Conservation (phyloP, 495 filamentous ascomycete genomes). For the Sordaria brevicollis region DNA sequence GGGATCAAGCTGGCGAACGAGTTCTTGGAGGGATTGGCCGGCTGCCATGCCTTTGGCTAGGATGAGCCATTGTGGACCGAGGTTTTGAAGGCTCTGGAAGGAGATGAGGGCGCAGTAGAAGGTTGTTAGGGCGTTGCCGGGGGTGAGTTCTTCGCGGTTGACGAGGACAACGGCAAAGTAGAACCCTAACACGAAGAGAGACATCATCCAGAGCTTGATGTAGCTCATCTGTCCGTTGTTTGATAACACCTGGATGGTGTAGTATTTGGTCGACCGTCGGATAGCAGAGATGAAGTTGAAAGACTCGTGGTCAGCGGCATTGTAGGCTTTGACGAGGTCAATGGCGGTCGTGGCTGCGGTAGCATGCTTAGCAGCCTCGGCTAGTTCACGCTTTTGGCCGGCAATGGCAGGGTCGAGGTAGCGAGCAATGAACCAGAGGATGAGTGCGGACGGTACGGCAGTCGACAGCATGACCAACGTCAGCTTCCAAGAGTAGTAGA, state of each 20-base stretch:
- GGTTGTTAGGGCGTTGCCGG: conserved; percentile 69
- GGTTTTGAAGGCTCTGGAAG: conserved; percentile 58
- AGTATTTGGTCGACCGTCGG: conserved; percentile 49
- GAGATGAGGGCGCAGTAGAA: conserved; percentile 76
- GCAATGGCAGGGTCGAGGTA: conserved; percentile 56
- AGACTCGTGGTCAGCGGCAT: conserved; percentile 61
- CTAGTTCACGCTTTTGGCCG: conserved; percentile 57
- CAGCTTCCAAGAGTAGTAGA: conserved; percentile 75
- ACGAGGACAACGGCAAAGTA: conserved; percentile 74
- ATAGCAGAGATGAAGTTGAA: conserved; percentile 53
- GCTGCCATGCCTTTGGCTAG: conserved; percentile 76
- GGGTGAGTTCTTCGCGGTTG: conserved; percentile 30
- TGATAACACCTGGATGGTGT: conserved; percentile 54
- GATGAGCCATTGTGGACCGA: conserved; percentile 64
- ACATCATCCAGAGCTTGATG: conserved; percentile 60
- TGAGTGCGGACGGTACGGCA: conserved; percentile 53
- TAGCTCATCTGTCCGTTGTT: conserved; percentile 63
- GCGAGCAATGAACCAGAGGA: conserved; percentile 48
- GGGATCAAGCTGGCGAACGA: conserved; percentile 8
- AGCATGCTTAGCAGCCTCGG: conserved; percentile 59
- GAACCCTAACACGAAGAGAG: conserved; percentile 85
- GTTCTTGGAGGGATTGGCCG: conserved; percentile 44
- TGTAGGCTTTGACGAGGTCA: conserved; percentile 81
- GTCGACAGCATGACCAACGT: conserved; percentile 72
- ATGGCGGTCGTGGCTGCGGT: conserved; percentile 62